Conservation (phyloP, 805 yeast genomes). For the Lipomyces starkeyi region DNA sequence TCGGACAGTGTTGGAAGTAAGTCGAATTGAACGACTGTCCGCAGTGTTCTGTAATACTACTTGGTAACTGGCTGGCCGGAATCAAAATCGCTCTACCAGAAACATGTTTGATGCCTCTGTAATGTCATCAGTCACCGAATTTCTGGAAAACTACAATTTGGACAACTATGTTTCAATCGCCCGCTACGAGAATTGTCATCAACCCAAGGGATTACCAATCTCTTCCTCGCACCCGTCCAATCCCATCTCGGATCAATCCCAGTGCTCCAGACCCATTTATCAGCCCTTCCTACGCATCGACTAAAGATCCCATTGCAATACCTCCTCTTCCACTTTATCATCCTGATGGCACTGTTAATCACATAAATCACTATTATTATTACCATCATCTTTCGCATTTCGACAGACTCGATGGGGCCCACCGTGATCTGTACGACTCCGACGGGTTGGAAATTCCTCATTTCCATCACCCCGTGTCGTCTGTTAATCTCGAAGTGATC, state of each 20-base stretch:
- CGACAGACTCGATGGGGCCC: conserved; percentile 27
- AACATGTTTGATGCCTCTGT: background rate
- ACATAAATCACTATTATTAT: conserved; percentile 31
- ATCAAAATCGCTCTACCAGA: background rate
- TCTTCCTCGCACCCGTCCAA: background rate
- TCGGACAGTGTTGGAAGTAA: no score
- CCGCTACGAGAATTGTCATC: conserved; percentile 18
- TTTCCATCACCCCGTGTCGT: conserved; percentile 33
- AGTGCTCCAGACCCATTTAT: conserved; percentile 12
- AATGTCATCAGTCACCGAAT: background rate
- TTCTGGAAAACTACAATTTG: background rate
- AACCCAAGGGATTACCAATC: conserved; percentile 29
- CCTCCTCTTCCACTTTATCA: conserved; percentile 28
- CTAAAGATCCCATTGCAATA: conserved; percentile 25
- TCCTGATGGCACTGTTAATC: conserved; percentile 27
- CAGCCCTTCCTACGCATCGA: conserved; percentile 22
- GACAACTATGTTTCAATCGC: conserved; percentile 17
- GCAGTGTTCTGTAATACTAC: no score
- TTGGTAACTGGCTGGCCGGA: background rate
- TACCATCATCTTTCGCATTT: conserved; percentile 24
- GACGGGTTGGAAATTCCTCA: conserved; percentile 26
- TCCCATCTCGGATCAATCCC: background rate
- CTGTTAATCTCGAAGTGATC: conserved; percentile 30
- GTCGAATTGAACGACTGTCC: no score
- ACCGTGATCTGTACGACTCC: conserved; percentile 20